Conservation (phyloP, 2,329 filamentous ascomycete species). For the Claviceps cyperi region DNA sequence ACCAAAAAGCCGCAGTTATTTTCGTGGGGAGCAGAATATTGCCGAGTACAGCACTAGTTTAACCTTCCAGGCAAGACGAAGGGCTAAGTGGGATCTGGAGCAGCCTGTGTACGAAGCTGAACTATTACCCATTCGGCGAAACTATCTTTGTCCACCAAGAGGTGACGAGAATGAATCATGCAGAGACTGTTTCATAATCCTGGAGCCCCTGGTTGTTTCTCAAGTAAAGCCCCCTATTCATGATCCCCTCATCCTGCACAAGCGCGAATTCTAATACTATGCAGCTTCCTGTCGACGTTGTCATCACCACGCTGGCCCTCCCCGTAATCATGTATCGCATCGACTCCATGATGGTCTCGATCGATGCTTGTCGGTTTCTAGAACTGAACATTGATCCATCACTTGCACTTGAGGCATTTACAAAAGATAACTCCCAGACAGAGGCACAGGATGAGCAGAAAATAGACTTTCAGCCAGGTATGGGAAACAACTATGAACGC, state of each 20-base stretch:
- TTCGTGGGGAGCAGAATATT: conserved; percentile 41
- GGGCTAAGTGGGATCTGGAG: conserved; percentile 40
- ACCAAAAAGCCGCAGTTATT: conserved; percentile 29
- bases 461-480: conserved; percentile 64
- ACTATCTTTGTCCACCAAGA: conserved; percentile 58
- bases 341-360: conserved; percentile 65
- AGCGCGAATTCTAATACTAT: neutral
- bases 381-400: conserved; percentile 48
- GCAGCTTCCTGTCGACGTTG: conserved; percentile 54
- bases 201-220: conserved; percentile 66
- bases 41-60: conserved; percentile 73
- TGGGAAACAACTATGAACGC: conserved; percentile 90
- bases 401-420: conserved; percentile 76
- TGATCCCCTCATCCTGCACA: too few species aligned
- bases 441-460: conserved; percentile 55
- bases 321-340: conserved; percentile 75
- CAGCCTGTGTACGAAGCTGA: conserved; percentile 74
- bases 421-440: conserved; percentile 79
- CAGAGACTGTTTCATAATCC: conserved; percentile 50
- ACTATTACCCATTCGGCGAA: conserved; percentile 61
- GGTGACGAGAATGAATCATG: conserved; percentile 33
- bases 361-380: conserved; percentile 57
- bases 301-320: conserved; percentile 58
- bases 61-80: conserved; percentile 43
- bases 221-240: conserved; percentile 35